phyloP scores from a whole-genome alignment of 108 stramenopile genomes.

The Nitzschia inconspicua region DNA sequence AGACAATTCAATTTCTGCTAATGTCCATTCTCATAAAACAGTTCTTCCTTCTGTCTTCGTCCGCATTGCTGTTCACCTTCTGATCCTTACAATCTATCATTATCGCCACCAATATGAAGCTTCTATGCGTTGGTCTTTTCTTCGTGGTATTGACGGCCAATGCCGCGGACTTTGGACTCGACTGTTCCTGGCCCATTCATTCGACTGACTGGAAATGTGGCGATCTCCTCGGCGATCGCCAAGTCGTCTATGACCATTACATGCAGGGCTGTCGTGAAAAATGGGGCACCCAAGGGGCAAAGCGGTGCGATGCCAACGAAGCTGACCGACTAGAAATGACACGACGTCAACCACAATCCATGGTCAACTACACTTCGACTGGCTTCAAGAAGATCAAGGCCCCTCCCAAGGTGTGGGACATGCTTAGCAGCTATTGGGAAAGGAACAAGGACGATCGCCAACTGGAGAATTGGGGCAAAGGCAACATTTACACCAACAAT shows the following conservation, averaged over 20 bases:
- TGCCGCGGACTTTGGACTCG: no score
- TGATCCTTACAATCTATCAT: no score
- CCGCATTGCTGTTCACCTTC: no score
- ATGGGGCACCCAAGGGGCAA: slow-evolving; percentile 35
- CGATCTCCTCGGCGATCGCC: no score
- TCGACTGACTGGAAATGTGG: no score
- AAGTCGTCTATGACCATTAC: slow-evolving; percentile 65
- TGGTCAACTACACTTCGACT: slow-evolving; percentile 60
- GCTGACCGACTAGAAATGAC: slow-evolving; percentile 70
- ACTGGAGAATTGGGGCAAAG: slow-evolving; percentile 36
- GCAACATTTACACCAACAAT: slow-evolving; percentile 78
- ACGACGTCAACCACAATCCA: slow-evolving; percentile 66
- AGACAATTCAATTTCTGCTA: no score
- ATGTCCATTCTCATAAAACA: no score
- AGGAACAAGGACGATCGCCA: slow-evolving; percentile 34
- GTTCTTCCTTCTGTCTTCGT: no score
- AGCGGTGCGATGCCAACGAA: slow-evolving; percentile 57
- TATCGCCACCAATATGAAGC: no score
- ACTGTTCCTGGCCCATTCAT: no score
- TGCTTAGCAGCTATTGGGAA: slow-evolving; percentile 64
- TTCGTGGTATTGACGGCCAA: no score
- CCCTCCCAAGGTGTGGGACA: slow-evolving; percentile 48
- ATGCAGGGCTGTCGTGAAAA: slow-evolving; percentile 73
- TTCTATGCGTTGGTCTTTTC: no score
- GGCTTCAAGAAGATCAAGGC: slow-evolving; percentile 77